phyloP scores from a whole-genome alignment of 2,329 filamentous ascomycete species.

The Diaporthe humulicola region DNA sequence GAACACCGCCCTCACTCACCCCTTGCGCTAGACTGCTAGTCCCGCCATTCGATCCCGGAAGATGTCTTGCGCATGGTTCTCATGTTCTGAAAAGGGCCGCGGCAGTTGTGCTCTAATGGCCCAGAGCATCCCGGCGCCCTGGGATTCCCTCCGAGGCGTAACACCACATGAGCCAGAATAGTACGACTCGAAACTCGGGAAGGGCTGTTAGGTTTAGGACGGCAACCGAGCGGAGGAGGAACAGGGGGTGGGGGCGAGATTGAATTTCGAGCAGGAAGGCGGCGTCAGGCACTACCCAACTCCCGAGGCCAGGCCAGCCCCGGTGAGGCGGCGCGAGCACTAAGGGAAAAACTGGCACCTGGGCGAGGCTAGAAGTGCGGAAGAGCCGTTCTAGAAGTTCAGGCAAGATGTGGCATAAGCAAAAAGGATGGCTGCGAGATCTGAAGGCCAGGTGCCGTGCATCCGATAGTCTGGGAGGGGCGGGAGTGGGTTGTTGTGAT shows the following conservation, averaged over 20 bases:
- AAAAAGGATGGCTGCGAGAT: neutral
- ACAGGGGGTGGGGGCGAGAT: neutral
- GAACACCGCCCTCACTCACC: neutral
- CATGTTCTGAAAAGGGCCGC: neutral
- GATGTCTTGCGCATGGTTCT: neutral
- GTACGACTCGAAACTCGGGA: conserved; percentile 16
- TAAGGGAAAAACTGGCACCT: neutral
- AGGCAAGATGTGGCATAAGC: neutral
- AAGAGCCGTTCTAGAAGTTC: conserved; percentile 35
- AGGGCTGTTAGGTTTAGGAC: conserved; percentile 7
- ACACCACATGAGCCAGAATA: conserved; percentile 12
- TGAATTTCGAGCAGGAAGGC: neutral
- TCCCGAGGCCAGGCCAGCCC: neutral
- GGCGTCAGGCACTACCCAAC: conserved; percentile 1
- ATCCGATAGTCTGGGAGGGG: neutral
- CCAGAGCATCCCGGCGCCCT: neutral
- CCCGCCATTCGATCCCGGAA: neutral
- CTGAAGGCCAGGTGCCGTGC: neutral
- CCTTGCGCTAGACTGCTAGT: conserved; percentile 16
- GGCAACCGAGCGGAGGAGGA: neutral
- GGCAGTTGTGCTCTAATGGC: neutral
- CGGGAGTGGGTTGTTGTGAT: neutral
- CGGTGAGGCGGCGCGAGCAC: conserved; percentile 2
- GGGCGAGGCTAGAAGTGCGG: conserved; percentile 32
- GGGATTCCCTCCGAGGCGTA: conserved; percentile 8